A percentile compares a stretch with the other conserved stretches of the same genome.
These are phyloP conservation scores for Vaccinium darrowii DNA, from an alignment of 148 eudicot genomes.

Conservation along the genomic window DNA sequence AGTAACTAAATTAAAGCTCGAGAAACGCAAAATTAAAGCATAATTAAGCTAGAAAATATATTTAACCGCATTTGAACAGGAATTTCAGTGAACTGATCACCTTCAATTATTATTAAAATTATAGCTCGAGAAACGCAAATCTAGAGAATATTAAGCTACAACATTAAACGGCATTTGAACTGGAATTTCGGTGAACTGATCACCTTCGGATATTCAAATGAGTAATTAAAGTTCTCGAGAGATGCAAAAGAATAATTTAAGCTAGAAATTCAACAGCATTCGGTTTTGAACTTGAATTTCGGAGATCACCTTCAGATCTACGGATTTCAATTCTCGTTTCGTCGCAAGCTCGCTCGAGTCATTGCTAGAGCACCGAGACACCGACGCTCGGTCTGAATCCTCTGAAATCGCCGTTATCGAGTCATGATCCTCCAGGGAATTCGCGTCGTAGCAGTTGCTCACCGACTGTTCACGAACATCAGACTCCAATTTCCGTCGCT, in stretches of 20 bases:
- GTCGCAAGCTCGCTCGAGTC: not conserved
- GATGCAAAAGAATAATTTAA: not conserved
- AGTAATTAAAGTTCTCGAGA: not conserved
- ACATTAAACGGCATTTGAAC: not conserved
- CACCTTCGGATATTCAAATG: not conserved
- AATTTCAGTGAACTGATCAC: constrained; percentile 15
- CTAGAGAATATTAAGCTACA: not conserved
- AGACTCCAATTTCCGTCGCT: constrained; percentile 26
- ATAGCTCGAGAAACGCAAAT: not conserved
- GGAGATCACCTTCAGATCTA: constrained; percentile 37
- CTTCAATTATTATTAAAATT: constrained; percentile 32
- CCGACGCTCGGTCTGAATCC: constrained; percentile 18
- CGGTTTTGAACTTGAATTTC: not conserved
- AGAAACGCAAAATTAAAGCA: not conserved
- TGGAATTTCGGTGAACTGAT: not conserved
- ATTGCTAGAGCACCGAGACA: constrained; percentile 13
- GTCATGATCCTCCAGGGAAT: not conserved
- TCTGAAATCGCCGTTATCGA: constrained; percentile 14
- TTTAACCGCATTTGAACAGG: not conserved
- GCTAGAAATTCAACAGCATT: not conserved
- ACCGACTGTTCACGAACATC: not conserved
- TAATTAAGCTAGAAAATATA: not conserved
- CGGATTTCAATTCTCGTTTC: constrained; percentile 4
- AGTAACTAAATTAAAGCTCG: not conserved
- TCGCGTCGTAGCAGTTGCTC: not conserved